Evolutionary conservation across 805 yeast species (phyloP).

Genomic region (Starmerella bombi): DNA sequence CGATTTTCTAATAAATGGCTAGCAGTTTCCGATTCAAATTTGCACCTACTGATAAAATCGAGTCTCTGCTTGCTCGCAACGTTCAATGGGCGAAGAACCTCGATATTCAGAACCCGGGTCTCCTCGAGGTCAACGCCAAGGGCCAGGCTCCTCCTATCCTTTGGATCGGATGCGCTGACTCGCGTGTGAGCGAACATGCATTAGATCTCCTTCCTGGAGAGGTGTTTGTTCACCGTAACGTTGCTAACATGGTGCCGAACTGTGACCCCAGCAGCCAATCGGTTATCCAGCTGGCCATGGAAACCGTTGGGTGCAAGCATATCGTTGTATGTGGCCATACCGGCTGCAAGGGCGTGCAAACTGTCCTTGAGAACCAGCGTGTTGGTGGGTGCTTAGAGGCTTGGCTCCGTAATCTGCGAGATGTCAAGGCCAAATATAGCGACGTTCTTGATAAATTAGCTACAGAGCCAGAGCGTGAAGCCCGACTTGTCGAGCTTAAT

Average conservation of each 20-base stretch:
- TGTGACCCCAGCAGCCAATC: slow-evolving; percentile 64
- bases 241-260: slow-evolving; percentile 60
- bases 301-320: slow-evolving; percentile 65
- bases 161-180: slow-evolving; percentile 91
- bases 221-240: slow-evolving; percentile 74
- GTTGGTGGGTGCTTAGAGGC: slow-evolving; percentile 58
- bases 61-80: slow-evolving; percentile 31
- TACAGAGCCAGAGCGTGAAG: slow-evolving; percentile 43
- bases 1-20: slow-evolving; percentile 3
- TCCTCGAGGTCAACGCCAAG: slow-evolving; percentile 51
- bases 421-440: slow-evolving; percentile 49
- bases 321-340: slow-evolving; percentile 87
- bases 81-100: slow-evolving; percentile 35
- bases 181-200: slow-evolving; percentile 72
- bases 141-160: slow-evolving; percentile 90
- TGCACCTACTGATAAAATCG: slow-evolving; percentile 28
- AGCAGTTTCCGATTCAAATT: slow-evolving; percentile 21
- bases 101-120: slow-evolving; percentile 39
- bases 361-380: slow-evolving; percentile 51
- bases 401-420: slow-evolving; percentile 56
- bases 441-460: slow-evolving; percentile 37
- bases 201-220: slow-evolving; percentile 80
- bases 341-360: slow-evolving; percentile 88
- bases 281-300: slow-evolving; percentile 77
- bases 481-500: slow-evolving; percentile 59